Conservation (phyloP, 306 rosid genomes). For the Corylus heterophylla region DNA sequence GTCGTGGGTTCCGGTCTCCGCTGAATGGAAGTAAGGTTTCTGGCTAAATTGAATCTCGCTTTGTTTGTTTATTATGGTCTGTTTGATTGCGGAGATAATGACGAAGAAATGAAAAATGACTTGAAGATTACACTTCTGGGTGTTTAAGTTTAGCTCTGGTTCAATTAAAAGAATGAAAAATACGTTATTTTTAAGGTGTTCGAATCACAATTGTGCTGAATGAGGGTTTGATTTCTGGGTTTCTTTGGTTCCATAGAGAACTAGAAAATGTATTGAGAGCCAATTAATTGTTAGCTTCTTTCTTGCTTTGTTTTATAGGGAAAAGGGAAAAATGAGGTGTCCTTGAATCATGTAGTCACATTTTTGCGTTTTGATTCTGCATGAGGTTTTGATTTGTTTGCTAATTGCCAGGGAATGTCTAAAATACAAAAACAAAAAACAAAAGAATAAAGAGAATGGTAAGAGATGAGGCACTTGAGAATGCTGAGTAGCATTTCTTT, state of each 20-base stretch:
- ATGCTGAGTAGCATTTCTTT: too few species aligned
- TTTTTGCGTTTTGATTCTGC: neutral
- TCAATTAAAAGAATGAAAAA: neutral
- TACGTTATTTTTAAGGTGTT: neutral
- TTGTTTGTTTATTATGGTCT: neutral
- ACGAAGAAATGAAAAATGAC: too few species aligned
- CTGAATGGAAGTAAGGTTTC: slow-evolving; percentile 61
- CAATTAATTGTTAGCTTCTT: neutral
- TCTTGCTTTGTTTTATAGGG: neutral
- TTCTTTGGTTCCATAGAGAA: neutral
- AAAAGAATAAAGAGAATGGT: too few species aligned
- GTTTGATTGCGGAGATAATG: neutral
- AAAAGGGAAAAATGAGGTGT: neutral
- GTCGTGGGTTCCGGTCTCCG: slow-evolving; percentile 74
- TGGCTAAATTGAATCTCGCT: neutral
- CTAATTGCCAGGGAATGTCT: neutral
- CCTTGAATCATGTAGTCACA: neutral
- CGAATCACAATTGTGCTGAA: neutral
- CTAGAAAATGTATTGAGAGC: too few species aligned
- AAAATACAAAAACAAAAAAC: neutral
- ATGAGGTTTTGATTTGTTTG: neutral
- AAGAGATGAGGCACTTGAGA: too few species aligned
- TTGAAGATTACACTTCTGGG: too few species aligned
- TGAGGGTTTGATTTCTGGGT: neutral
- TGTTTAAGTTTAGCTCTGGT: neutral